These are phyloP conservation scores for Spatholobus suberectus DNA, from an alignment of 306 rosid genomes.

Conservation along the genomic window DNA sequence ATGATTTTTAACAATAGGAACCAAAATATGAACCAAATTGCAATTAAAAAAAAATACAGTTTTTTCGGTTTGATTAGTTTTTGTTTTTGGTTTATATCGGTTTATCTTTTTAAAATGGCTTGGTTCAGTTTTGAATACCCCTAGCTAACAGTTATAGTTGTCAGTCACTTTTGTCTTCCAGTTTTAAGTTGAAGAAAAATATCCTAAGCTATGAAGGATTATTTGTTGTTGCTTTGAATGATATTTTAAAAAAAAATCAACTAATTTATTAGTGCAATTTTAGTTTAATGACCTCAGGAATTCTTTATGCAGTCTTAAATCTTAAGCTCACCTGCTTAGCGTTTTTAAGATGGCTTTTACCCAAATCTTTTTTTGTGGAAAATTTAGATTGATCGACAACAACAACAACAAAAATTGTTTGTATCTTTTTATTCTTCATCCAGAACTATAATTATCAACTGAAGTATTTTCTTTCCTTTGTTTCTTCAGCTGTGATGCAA, in stretches of 20 bases:
- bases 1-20: background rate
- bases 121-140: no score
- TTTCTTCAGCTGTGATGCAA: conserved; percentile 86
- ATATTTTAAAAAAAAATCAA: background rate
- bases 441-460: conserved; percentile 15
- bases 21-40: background rate
- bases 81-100: no score
- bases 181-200: background rate
- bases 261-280: background rate
- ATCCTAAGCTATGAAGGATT: background rate
- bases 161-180: background rate
- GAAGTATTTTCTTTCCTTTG: background rate
- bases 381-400: background rate
- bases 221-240: background rate
- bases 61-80: background rate
- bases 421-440: conserved; percentile 17
- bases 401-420: background rate
- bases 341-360: background rate
- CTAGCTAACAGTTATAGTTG: background rate
- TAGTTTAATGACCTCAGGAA: conserved; percentile 1
- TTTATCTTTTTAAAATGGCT: no score
- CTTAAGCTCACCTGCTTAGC: background rate
- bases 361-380: background rate
- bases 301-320: background rate
- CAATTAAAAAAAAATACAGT: background rate